Evolutionary conservation across 2,329 filamentous ascomycete species (phyloP), one percentile per base, ranked within the genome.

Genomic region (Cylindrodendrum hubeiense): DNA sequence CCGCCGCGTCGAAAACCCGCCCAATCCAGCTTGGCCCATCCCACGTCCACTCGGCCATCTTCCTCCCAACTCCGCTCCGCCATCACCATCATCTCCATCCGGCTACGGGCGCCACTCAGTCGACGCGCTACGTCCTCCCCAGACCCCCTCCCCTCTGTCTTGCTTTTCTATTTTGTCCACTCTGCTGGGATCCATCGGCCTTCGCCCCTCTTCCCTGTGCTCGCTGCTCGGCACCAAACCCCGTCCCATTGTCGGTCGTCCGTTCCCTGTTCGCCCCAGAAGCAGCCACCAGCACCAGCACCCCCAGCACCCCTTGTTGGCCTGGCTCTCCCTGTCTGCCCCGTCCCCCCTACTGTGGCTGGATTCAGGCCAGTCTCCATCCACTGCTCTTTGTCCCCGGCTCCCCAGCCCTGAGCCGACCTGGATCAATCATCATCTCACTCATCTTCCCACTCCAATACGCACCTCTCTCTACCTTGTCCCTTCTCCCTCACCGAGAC

Each of bases 401-500:
- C 44, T 56, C 43, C 57, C 51, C 50, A 39, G 37, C 37, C 37
- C 37, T n/a, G 19, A 61, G 52, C 41, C 60, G 47, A 58, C 60
- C 54, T 52, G 53, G 51, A 53, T 67, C 50, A 44, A 60, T 65
- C 69, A 70, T 71, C 69, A 66, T 67, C 67, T 62, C 65, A 61
- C 64, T 66, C 64, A 13, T 60, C 65, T 56, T 62, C 65, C 57
- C 63, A 62, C 65, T 66, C 62, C 53, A 51, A 53, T 26, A 53
- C 61, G 43, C 21, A 37, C 46, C 54, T n/a, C 56, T 44, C 41
- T 54, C 53, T 58, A 59, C 63, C 68, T 69, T 70, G 65, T 58
- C 66, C 69, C 12, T 69, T 74, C 72, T 74, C 39, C 71, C 49
- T 74, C 70, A 74, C 72, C 72, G 72, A 74, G 68, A 66, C 60